Conservation (phyloP, 2,329 filamentous ascomycete species). For the Myriosclerotinia scirpicola region DNA sequence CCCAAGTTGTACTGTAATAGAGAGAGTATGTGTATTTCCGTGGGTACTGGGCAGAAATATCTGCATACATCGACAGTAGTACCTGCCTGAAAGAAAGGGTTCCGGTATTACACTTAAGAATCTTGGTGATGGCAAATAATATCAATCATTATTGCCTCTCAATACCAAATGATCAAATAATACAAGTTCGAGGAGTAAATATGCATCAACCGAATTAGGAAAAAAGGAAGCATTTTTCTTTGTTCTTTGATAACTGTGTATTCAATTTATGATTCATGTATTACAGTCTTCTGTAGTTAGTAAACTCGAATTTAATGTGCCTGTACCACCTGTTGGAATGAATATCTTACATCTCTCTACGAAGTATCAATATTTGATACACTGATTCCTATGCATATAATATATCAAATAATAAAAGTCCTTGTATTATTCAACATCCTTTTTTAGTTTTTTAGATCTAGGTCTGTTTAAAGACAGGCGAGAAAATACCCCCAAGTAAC, state of each 20-base stretch:
- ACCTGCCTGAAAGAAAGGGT: too few relatives aligned
- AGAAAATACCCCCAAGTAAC: neutral
- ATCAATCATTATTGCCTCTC: too few relatives aligned
- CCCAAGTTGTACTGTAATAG: neutral
- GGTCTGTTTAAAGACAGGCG: too few relatives aligned
- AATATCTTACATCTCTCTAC: neutral
- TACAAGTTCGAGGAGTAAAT: too few relatives aligned
- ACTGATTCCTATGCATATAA: too few relatives aligned
- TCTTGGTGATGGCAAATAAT: neutral
- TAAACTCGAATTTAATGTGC: neutral
- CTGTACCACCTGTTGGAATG: neutral
- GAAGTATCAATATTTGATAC: neutral
- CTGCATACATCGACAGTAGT: too few relatives aligned
- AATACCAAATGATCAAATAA: neutral
- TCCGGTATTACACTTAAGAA: too few relatives aligned
- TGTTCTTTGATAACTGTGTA: neutral
- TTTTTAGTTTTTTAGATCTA: too few relatives aligned
- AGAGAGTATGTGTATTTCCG: neutral
- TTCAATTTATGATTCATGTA: neutral
- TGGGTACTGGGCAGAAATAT: neutral
- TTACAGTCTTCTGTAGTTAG: neutral
- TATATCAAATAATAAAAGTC: neutral
- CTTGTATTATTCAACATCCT: too few relatives aligned
- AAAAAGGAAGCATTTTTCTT: constrained; percentile 6
- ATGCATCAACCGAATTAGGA: neutral